Base-by-base conservation (phyloP, 2,329 filamentous ascomycete species). In the Colletotrichum sp. region DNA sequence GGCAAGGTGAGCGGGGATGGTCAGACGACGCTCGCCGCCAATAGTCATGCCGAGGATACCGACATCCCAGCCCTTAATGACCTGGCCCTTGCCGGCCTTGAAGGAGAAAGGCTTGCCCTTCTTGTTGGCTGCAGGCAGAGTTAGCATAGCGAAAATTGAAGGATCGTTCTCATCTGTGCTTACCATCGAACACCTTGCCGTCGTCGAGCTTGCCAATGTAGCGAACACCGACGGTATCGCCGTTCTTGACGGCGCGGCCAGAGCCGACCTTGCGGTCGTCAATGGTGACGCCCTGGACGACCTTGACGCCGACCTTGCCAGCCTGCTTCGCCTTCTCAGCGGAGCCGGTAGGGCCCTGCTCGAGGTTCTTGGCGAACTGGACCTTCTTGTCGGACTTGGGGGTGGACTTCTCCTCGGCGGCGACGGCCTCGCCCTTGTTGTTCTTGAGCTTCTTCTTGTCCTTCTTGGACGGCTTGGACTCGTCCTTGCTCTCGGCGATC, bases 61-160 rank as follows among this genome's bases (percentile, higher is more conserved):
- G 78, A 98, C 92, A 85, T 99, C 97, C 97, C 97, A 98, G 80
- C 97, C 97, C 91, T 98, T 97, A 89, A 99, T 99, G 82, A 99
- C 97, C 86, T 98, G 95, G 77, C 96, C 96, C 83, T 93, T 92
- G 80, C 97, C 97, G 76, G 97, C 92, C 90, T 96, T 98, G 92
- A 98, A 98, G 79, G 91, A 91, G 89, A 99, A 99, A 74, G 97
- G 96, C 89, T 98, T 96, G 81, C 97, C 97, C 89, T 97, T 98
- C 91, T 98, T 99, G 91, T 99, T 98, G 86, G 96, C 95, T 96
- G 81, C 58, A 78, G 5, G 26, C 43, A 59, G 24, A 13, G 67
- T 77, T 71, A 77, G 70, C 78, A 36, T 69, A 70, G 52, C 58
- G 32, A 63, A 18, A 7, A 73, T 26, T 24, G 21, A 55, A n/a